Evolutionary conservation across 257 asterid species (phyloP), one percentile per base, ranked within the genome.

Genomic region (Scutellaria galericulata): DNA sequence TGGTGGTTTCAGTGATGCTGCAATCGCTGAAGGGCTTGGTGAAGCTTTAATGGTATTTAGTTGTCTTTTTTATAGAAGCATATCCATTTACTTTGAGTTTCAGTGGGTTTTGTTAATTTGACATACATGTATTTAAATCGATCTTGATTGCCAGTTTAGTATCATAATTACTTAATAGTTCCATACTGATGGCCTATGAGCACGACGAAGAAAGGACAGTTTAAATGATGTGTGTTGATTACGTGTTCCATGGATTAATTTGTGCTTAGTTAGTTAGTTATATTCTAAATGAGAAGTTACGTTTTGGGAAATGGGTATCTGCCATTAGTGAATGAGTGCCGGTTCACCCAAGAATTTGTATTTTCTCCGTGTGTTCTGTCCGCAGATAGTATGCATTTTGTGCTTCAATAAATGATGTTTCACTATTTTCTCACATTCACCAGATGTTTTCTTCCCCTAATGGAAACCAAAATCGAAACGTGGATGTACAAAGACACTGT

Each of bases 21-120:
- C 96, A 35, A 83, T 90, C 72, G 92, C 99, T 68, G 98, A 95
- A 88, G 98, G 98, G 77, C 98, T 95, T 72, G 85, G 93, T 57
- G 98, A 88, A 79, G 96, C 96, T 80, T 78, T 92, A 81, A 87
- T 83, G 96, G 98, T 92, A 58, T 45, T 84, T 72, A 68, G 40
- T 71, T 75, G 46, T 52, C 48, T 71, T 14, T 18, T 14, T 62
- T 41, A 6, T 70, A 22, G 70, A 59, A 62, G 61, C 71, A 50
- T 67, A 53, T 72, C 69, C 35, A 55, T 63, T 47, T 47, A 42
- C 55, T 53, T 62, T 72, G 64, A 39, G 47, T 42, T 35, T 62
- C 45, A 31, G 37, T 0, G 37, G 37, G 37, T 20, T 64, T 62
- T 5, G 40, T 44, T 44, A 20, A 44, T 64, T 44, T 64, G 41